Evolutionary conservation across 495 filamentous ascomycete species (phyloP), one percentile per base, ranked within the genome.

Genomic region (Friedmanniomyces endolithicus): DNA sequence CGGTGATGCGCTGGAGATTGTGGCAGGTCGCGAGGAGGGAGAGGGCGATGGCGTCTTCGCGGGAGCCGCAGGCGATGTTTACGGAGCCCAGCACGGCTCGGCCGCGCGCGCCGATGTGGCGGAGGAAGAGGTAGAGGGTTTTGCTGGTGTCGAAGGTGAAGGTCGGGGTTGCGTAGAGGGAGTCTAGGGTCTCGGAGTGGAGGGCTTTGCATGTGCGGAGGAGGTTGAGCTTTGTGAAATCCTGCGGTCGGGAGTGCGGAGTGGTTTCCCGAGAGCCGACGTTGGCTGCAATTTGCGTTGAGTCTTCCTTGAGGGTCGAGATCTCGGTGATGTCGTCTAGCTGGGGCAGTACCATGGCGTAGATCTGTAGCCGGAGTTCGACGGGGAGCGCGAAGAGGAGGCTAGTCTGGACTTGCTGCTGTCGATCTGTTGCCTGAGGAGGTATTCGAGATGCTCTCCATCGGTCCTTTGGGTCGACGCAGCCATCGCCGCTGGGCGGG

Each of bases 1-100:
- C 22, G 1, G 35, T 52, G 14, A 62, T 34, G 7, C 12, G 9
- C 27, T 46, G 22, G 34, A 62, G 24, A 17, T 48, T 48, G 12
- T 19, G 17, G 25, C 59, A 62, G n/a, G 35, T 23, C 1, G 55
- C 59, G 11, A 62, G 47, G 1, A 62, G 52, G 1, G 55, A 52
- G 34, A 62, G 57, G 1, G 59, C 22, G 11, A 62, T 58, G n/a
- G 55, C 56, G 29, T 62, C 59, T 44, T 62, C 59, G 9, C 59
- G 33, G 27, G 19, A n/a, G 12, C 50, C 50, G 29, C 50, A 55
- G 14, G 27, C 19, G 1, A 58, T 27, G 41, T 62, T 50, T 4
- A 62, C 55, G 14, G 34, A 2, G 9, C 27, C 17, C 4, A 62
- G 1, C 2, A 39, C 24, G 6, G 34, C 14, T 3, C 59, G 55